Base-by-base conservation (phyloP, 1,139 yeast genomes). In the Saccharomycopsis phalli region DNA sequence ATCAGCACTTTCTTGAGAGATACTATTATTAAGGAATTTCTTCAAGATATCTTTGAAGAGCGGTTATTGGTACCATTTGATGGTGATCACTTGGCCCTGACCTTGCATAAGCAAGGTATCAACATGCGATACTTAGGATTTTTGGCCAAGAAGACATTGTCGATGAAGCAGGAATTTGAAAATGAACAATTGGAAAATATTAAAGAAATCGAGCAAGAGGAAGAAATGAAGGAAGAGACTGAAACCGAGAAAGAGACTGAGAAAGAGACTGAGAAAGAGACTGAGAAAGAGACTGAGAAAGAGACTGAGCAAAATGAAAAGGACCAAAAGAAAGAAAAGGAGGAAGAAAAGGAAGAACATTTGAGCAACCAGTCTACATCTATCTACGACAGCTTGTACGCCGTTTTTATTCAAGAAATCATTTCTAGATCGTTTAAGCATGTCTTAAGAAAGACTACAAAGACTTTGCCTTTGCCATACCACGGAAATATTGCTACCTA, bases 71-170 rank as follows among this genome's bases (percentile, higher is more conserved):
- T 78, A 28, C 95, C 95, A 36, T 67, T 83, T 47, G 95, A 86
- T 55, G 95, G 97, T 47, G 57, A 62, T 4, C 91, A 87, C 52
- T 71, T 91, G 53, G 65, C 86, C 23, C 65, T 68, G 31, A 59
- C 70, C 41, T 62, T 91, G 60, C 98, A 91, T 60, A 73, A 73
- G 51, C 66, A 68, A 40, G 98, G 98, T 67, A 80, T 91, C 56
- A 88, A 86, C 59, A 58, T 88, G 65, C 81, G 98, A 62, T 88
- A 91, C 56, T 68, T 91, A 53, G 96, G 96, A 47, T 62, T 59
- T 39, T 56, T 80, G 53, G 78, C 77, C 17, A 56, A 55, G 17
- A 33, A 40, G 25, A 23, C 53, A 21, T 44, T 47, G 26, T 53
- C 57, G 45, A 59, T 28, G 27, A 43, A 43, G 20, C 20, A 37